Conservation (phyloP, 805 yeast genomes). For the Cyberlindnera sargentensis region DNA sequence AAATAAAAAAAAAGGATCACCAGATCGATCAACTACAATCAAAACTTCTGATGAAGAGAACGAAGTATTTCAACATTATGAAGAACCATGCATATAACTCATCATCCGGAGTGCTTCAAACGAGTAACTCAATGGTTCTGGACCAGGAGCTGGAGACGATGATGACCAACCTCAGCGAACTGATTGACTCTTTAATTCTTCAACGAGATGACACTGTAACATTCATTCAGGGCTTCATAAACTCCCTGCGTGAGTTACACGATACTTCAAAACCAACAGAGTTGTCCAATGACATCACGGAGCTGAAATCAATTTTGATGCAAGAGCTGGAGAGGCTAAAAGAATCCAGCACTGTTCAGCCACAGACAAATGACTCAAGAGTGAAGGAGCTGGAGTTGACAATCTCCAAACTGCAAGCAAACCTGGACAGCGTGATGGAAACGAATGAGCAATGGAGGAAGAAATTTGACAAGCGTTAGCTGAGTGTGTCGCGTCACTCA, state of each 20-base stretch:
- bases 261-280: slow-evolving; percentile 1
- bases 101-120: background rate
- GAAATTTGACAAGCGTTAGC: slow-evolving; percentile 6
- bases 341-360: slow-evolving; percentile 8
- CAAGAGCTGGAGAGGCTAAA: slow-evolving; percentile 13
- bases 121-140: slow-evolving; percentile 2
- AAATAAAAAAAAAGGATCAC: slow-evolving; percentile 14
- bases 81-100: slow-evolving; percentile 2
- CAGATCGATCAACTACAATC: slow-evolving; percentile 16
- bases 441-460: slow-evolving; percentile 23
- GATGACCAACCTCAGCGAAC: slow-evolving; percentile 11
- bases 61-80: slow-evolving; percentile 6
- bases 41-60: slow-evolving; percentile 5
- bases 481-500: background rate
- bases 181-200: slow-evolving; percentile 12
- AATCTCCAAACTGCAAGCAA: slow-evolving; percentile 10
- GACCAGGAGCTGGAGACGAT: slow-evolving; percentile 18
- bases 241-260: slow-evolving; percentile 7
- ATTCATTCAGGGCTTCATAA: slow-evolving; percentile 5
- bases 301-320: slow-evolving; percentile 4
- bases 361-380: background rate
- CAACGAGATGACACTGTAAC: slow-evolving; percentile 10
- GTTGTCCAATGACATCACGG: slow-evolving; percentile 6
- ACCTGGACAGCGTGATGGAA: slow-evolving; percentile 18
- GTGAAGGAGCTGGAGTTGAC: slow-evolving; percentile 9